These are phyloP conservation scores for Phascolomyces articulosus DNA, from an alignment of 371 early-diverging fungal species.

Conservation along the genomic window DNA sequence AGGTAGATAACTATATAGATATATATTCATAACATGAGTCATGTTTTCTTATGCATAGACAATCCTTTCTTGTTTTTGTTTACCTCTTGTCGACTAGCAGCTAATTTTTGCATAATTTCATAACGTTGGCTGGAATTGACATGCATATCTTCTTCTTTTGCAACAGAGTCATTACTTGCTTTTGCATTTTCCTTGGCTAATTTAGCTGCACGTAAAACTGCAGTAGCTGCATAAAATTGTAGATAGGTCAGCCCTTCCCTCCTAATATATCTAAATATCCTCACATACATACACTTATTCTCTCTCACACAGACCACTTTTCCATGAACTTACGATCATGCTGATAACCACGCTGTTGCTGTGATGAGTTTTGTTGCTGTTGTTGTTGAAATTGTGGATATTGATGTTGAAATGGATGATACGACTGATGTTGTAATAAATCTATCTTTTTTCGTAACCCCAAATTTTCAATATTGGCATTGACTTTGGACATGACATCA, in stretches of 20 bases:
- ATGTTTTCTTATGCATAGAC: too few relatives aligned
- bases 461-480: conserved; percentile 17
- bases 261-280: too few relatives aligned
- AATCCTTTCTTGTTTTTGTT: neutral
- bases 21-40: too few relatives aligned
- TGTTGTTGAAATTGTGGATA: neutral
- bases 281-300: too few relatives aligned
- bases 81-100: conserved; percentile 46
- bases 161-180: conserved; percentile 35
- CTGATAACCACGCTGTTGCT: too few relatives aligned
- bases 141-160: conserved; percentile 68
- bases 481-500: conserved; percentile 20
- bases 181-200: neutral
- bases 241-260: neutral
- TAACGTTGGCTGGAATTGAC: conserved; percentile 66
- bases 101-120: conserved; percentile 75
- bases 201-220: neutral
- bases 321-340: neutral
- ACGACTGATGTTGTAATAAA: neutral
- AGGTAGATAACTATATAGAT: conserved; percentile 32
- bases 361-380: neutral
- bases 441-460: conserved; percentile 15
- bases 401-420: neutral
- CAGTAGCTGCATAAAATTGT: neutral
- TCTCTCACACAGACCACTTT: too few relatives aligned